Conservation (phyloP, 1,284 basidiomycete species). For the Mixia osmundae region DNA sequence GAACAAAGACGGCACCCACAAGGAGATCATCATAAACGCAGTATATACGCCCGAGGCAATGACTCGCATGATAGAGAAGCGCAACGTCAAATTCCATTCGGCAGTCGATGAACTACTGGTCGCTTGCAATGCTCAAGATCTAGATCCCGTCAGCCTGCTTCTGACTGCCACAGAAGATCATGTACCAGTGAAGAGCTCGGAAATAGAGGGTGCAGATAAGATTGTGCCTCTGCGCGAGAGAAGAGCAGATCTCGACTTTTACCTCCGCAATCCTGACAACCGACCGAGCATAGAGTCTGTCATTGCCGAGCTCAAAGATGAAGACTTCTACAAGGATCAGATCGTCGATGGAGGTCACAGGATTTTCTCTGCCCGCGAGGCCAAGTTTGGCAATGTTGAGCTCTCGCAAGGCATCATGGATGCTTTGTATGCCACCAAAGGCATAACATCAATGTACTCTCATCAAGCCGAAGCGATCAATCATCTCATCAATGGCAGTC, state of each 20-base stretch:
- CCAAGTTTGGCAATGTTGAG: conserved; percentile 34
- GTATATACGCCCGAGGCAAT: conserved; percentile 14
- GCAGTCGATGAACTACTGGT: conserved; percentile 52
- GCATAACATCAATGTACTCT: conserved; percentile 42
- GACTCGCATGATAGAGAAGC: conserved; percentile 42
- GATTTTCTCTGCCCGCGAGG: conserved; percentile 31
- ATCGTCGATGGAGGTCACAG: conserved; percentile 32
- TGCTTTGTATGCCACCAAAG: conserved; percentile 38
- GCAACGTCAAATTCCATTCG: conserved; percentile 39
- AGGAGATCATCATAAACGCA: conserved; percentile 4
- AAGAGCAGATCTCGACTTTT: conserved; percentile 14
- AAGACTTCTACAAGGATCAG: conserved; percentile 43
- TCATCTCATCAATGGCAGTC: conserved; percentile 34
- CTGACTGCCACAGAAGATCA: conserved; percentile 41
- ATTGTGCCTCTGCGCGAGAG: conserved; percentile 9
- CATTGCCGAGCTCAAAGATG: conserved; percentile 33
- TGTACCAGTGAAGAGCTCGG: conserved; percentile 33
- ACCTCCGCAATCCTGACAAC: conserved; percentile 24
- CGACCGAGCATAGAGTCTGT: conserved; percentile 36
- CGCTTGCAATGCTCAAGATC: conserved; percentile 26
- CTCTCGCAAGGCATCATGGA: conserved; percentile 35
- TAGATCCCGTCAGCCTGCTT: conserved; percentile 39
- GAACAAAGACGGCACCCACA: conserved; percentile 3
- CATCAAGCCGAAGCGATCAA: conserved; percentile 61
- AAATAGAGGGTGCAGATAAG: conserved; percentile 8